Conservation (phyloP, 2,329 filamentous ascomycete genomes). For the Talaromyces atroroseus region DNA sequence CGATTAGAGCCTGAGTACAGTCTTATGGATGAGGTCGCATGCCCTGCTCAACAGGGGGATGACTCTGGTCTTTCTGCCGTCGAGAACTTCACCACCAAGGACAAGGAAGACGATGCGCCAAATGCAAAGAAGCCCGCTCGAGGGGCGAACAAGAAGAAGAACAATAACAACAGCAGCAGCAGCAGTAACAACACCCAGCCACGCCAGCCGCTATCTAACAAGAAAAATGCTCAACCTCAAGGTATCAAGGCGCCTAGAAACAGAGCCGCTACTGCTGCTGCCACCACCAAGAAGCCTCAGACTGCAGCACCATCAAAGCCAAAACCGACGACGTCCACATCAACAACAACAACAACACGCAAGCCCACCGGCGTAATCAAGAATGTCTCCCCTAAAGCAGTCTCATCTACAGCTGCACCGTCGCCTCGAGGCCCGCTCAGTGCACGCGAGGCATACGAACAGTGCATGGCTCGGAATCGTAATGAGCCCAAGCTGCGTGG, state of each 20-base stretch:
- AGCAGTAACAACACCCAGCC: neutral
- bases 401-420: neutral
- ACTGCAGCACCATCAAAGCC: neutral
- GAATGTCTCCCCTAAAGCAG: neutral
- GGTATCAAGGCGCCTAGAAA: neutral
- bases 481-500: neutral
- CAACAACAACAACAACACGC: neutral
- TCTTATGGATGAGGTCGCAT: slow-evolving; percentile 6
- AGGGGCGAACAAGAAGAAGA: neutral
- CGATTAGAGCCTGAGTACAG: slow-evolving; percentile 16
- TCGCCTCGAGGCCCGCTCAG: neutral
- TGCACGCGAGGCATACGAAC: neutral
- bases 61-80: no score
- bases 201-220: neutral
- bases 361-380: neutral
- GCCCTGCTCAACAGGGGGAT: neutral
- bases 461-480: neutral
- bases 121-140: neutral
- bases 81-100: neutral
- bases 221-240: neutral
- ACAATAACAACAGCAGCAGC: no score
- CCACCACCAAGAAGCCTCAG: neutral
- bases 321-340: neutral
- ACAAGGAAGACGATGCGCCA: neutral
- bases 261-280: neutral